phyloP scores from a whole-genome alignment of 768 basidiomycete genomes.

The Agaricus sinodeliciosus region DNA sequence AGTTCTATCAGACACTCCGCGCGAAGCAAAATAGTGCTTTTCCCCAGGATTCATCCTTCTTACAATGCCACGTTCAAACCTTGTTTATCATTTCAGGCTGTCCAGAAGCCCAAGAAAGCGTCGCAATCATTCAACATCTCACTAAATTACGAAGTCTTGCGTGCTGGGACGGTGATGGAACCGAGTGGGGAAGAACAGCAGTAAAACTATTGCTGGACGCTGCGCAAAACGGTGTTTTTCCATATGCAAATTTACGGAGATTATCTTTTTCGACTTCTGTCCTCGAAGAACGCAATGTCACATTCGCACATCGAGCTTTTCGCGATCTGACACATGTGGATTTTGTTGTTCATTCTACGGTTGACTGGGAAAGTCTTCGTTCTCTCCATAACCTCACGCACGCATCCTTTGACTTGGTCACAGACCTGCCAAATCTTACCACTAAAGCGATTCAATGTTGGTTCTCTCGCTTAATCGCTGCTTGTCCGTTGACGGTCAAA shows the following conservation, averaged over 20 bases:
- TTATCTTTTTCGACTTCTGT: conserved; percentile 7
- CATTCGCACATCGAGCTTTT: conserved; percentile 5
- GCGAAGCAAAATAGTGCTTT: background rate
- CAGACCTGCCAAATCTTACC: background rate
- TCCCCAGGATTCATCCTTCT: background rate
- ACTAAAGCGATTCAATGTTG: background rate
- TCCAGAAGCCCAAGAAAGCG: background rate
- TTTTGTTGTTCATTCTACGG: background rate
- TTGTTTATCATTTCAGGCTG: background rate
- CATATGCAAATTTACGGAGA: background rate
- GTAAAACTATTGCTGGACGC: background rate
- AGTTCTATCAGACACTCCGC: conserved; percentile 5
- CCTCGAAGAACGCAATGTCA: background rate
- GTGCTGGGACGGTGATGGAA: background rate
- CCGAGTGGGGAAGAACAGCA: background rate
- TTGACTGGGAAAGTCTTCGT: conserved; percentile 4
- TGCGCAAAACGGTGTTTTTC: background rate
- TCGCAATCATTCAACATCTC: background rate
- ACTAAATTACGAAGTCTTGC: conserved; percentile 3
- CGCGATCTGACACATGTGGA: conserved; percentile 8
- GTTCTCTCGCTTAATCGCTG: background rate
- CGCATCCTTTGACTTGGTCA: conserved; percentile 5
- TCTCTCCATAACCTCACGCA: conserved; percentile 1
- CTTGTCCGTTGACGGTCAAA: conserved; percentile 1
- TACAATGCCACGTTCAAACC: conserved; percentile 3